These are phyloP conservation scores for Pleurostoma richardsiae DNA, from an alignment of 2,329 filamentous ascomycete species.

Conservation along the genomic window DNA sequence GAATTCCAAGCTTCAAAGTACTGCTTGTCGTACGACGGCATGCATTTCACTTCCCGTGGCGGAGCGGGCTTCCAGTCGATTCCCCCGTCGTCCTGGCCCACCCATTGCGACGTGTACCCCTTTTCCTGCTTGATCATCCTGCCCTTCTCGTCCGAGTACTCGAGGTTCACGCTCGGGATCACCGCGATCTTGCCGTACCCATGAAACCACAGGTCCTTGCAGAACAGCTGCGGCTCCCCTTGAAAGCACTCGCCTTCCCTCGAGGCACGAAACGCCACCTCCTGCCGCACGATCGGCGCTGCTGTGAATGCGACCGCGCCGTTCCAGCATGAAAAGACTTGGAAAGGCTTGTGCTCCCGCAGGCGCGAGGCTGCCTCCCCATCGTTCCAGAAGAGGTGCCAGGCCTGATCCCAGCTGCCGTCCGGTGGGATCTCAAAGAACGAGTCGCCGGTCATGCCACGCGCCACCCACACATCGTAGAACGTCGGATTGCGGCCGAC, in stretches of 20 bases:
- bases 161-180: conserved; percentile 50
- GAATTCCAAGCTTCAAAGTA: conserved; percentile 36
- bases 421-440: conserved; percentile 49
- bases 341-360: conserved; percentile 38
- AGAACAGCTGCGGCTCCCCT: conserved; percentile 51
- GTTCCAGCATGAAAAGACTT: conserved; percentile 60
- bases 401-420: conserved; percentile 41
- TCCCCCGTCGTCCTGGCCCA: conserved; percentile 15
- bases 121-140: conserved; percentile 41
- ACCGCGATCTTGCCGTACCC: conserved; percentile 49
- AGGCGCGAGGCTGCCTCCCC: conserved; percentile 25
- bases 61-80: conserved; percentile 39
- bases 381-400: conserved; percentile 50
- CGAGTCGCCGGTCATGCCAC: conserved; percentile 44
- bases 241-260: conserved; percentile 41
- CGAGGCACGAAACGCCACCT: conserved; percentile 37
- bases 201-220: conserved; percentile 50
- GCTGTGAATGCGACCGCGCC: conserved; percentile 46
- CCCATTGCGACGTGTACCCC: conserved; percentile 38
- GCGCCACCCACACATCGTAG: conserved; percentile 53
- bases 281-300: conserved; percentile 35
- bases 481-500: conserved; percentile 39
- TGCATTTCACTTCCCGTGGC: conserved; percentile 42
- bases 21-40: conserved; percentile 34
- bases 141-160: conserved; percentile 42